Base-by-base conservation (phyloP, 78 protist species). In the Dictyostelium discoideum region DNA sequence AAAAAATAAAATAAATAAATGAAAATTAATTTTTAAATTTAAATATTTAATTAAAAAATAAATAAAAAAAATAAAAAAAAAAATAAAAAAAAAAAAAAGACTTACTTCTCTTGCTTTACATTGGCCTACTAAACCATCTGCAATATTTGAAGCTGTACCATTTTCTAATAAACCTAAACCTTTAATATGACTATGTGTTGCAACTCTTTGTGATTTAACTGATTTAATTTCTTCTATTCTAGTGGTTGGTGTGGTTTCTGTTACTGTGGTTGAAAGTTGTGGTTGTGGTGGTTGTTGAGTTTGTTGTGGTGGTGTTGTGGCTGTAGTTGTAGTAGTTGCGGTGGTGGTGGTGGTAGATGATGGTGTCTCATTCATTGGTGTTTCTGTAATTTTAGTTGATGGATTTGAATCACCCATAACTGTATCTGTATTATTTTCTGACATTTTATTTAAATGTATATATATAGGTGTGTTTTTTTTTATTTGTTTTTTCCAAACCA, bases 51-150 rank as follows among this genome's bases (percentile, higher is more conserved):
- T 32, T 32, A 32, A 32, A 32, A n/a, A n/a, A n/a, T n/a, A n/a
- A n/a, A n/a, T n/a, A n/a, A n/a, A n/a, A n/a, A n/a, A n/a, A n/a
- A n/a, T n/a, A n/a, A n/a, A n/a, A n/a, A n/a, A n/a, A n/a, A n/a
- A n/a, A n/a, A n/a, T n/a, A n/a, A n/a, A n/a, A n/a, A n/a, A n/a
- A n/a, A 32, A 32, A 32, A 50, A 50, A 54, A 7, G 0, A 54
- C 92, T 5, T 37, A 97, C 99, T 97, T 99, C 99, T 5, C 99
- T 93, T 11, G 99, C 99, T 65, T 88, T 87, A 32, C 54, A 84
- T 84, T 99, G 99, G 13, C 99, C 99, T 7, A 99, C 99, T 14
- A 99, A 82, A 11, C 99, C 99, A 10, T 93, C 97, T 1, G 97
- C 98, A 3, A 93, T 85, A 1, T 94, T 93, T 22, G 94, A 84